Base-by-base conservation (phyloP, 768 basidiomycete species). In the Amanita muscaria region DNA sequence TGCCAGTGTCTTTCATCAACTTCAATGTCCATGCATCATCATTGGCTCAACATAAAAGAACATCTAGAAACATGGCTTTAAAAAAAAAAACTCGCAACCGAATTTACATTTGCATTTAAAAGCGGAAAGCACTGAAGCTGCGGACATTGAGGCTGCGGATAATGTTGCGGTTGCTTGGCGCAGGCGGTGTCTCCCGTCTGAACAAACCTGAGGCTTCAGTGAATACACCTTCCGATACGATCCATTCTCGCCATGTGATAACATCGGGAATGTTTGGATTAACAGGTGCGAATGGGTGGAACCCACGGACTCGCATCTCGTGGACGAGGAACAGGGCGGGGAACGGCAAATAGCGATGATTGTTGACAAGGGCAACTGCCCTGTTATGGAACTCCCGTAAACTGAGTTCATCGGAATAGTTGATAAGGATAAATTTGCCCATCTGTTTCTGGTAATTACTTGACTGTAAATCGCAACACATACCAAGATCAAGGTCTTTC, bases 401-500 rank as follows among this genome's bases (percentile, higher is more conserved):
- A 31, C 19, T 3, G 4, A 12, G 12, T 2, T n/a, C 0, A 41
- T 41, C 46, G 35, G 61, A 56, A 38, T 59, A 62, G 49, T 66
- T 62, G 45, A 67, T 38, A 11, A 64, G 45, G 11, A 67, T 46
- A 31, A 59, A 62, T 42, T 54, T 56, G 16, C 45, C 39, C 23
- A 44, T 39, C 50, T 56, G 50, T 49, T 49, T 44, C 12, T 34
- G 23, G 22, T 56, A 37, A 49, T 46, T 52, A 46, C 34, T 44
- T 44, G 32, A 16, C 37, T 15, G n/a, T n/a, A n/a, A n/a, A n/a
- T n/a, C n/a, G 11, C 32, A 9, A 10, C 25, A 30, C 31, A 5
- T 45, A 70, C 70, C 69, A 29, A 59, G 51, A 33, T 88, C 83
- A 36, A 86, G 64, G 54, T 83, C 80, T 56, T 85, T 83, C 74